These are phyloP conservation scores for Agarophyton chilense DNA, from an alignment of 23 red algal genomes.

Conservation along the genomic window DNA sequence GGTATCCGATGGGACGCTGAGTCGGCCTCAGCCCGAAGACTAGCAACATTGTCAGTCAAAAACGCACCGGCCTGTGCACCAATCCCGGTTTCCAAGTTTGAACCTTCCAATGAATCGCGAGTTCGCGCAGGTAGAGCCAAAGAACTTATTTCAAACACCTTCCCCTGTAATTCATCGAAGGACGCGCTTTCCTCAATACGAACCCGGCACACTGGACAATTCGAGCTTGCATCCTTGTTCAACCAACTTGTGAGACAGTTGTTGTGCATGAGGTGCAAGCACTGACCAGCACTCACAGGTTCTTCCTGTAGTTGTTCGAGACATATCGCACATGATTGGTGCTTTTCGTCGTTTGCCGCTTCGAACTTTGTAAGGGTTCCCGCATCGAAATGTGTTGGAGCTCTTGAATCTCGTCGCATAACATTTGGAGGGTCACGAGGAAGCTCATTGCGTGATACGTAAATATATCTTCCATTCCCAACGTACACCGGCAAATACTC, in stretches of 20 bases:
- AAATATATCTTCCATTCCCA: slow-evolving; percentile 19
- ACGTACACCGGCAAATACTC: slow-evolving; percentile 18
- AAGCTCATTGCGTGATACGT: slow-evolving; percentile 16
- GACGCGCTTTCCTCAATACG: slow-evolving; percentile 15
- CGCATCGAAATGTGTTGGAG: background rate
- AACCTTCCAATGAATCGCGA: background rate
- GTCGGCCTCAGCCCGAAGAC: background rate
- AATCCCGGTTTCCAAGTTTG: background rate
- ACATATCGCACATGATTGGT: slow-evolving; percentile 52
- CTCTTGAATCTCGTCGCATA: background rate
- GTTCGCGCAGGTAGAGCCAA: background rate
- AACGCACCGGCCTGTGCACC: background rate
- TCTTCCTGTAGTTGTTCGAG: slow-evolving; percentile 46
- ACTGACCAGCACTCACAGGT: slow-evolving; percentile 48
- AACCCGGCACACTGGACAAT: slow-evolving; percentile 55
- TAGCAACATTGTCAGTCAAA: background rate
- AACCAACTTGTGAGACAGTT: slow-evolving; percentile 50
- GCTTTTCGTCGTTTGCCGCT: background rate
- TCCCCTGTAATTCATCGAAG: background rate
- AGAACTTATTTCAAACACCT: background rate
- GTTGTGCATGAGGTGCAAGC: slow-evolving; percentile 57
- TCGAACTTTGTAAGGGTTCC: background rate
- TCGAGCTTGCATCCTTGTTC: slow-evolving; percentile 38
- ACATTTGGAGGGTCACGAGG: slow-evolving; percentile 14
- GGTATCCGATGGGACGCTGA: background rate